These are phyloP conservation scores for Diplocarpon rosae DNA, from an alignment of 2,329 filamentous ascomycete genomes.

Conservation along the genomic window DNA sequence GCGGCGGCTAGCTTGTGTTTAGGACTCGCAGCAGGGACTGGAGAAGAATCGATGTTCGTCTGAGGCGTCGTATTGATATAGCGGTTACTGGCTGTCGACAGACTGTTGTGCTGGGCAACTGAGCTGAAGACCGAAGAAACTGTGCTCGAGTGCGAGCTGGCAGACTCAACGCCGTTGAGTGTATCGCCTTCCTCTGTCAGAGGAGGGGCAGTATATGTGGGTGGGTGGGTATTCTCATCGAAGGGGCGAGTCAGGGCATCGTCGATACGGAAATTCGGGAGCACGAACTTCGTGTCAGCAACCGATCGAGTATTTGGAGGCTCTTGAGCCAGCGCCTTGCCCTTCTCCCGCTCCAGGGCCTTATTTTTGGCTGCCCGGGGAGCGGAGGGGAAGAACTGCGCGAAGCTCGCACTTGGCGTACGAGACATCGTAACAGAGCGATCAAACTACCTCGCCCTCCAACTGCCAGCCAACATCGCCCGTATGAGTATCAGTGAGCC, in stretches of 20 bases:
- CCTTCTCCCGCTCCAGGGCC: constrained; percentile 50
- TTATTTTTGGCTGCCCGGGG: constrained; percentile 44
- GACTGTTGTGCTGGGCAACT: constrained; percentile 18
- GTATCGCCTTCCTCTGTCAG: constrained; percentile 51
- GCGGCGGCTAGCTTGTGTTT: constrained; percentile 28
- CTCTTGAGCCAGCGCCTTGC: constrained; percentile 32
- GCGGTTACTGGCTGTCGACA: constrained; percentile 21
- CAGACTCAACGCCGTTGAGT: constrained; percentile 59
- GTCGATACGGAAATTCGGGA: constrained; percentile 24
- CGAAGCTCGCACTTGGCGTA: constrained; percentile 65
- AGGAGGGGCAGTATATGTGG: constrained; percentile 17
- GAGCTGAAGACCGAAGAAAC: constrained; percentile 60
- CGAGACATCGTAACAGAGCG: constrained; percentile 58
- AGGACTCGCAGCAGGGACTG: constrained; percentile 46
- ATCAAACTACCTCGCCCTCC: constrained; percentile 27
- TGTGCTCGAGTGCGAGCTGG: constrained; percentile 60
- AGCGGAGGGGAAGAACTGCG: constrained; percentile 75
- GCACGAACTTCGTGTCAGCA: constrained; percentile 28
- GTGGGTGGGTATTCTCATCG: constrained; percentile 13
- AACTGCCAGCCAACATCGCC: constrained; percentile 26
- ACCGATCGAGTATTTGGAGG: constrained; percentile 24
- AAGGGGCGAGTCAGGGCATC: constrained; percentile 20
- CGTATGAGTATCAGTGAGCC: constrained; percentile 13
- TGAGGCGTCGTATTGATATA: constrained; percentile 48
- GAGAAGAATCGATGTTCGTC: constrained; percentile 55